Conservation (phyloP, 345 rosid genomes). For the Theobroma cacao region DNA sequence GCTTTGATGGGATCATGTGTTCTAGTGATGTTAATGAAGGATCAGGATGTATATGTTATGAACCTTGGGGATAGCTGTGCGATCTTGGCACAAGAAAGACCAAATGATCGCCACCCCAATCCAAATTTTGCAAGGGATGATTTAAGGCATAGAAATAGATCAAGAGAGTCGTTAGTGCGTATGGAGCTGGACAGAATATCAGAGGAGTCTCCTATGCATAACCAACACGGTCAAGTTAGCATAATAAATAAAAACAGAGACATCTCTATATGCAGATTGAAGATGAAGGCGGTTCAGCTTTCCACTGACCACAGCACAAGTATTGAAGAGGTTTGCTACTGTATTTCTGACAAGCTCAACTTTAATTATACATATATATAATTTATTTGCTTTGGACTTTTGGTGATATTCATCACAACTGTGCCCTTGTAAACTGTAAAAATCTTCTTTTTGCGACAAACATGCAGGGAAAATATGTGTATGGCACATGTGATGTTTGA, state of each 20-base stretch:
- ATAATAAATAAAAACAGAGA: slow-evolving; percentile 81
- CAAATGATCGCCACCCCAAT: slow-evolving; percentile 70
- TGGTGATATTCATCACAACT: neutral
- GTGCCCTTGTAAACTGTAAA: neutral
- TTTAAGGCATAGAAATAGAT: slow-evolving; percentile 66
- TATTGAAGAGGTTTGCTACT: slow-evolving; percentile 65
- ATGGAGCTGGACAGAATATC: slow-evolving; percentile 97
- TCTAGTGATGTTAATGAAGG: slow-evolving; percentile 94
- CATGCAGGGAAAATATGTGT: neutral
- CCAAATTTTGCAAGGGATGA: slow-evolving; percentile 58
- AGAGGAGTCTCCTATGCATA: slow-evolving; percentile 94
- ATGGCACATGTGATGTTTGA: neutral
- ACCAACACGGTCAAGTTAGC: slow-evolving; percentile 60
- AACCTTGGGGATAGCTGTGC: slow-evolving; percentile 94
- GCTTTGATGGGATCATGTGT: slow-evolving; percentile 97
- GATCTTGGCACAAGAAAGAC: slow-evolving; percentile 87
- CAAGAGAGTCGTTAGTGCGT: slow-evolving; percentile 78
- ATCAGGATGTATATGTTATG: slow-evolving; percentile 96
- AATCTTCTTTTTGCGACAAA: neutral
- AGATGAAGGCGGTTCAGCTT: slow-evolving; percentile 95
- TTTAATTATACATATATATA: neutral
- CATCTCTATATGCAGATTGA: slow-evolving; percentile 75
- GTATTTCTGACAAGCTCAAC: slow-evolving; percentile 10
- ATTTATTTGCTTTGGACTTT: neutral
- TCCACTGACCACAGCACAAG: slow-evolving; percentile 93